Conservation (phyloP, 495 filamentous ascomycete genomes). For the Penicillium steckii region DNA sequence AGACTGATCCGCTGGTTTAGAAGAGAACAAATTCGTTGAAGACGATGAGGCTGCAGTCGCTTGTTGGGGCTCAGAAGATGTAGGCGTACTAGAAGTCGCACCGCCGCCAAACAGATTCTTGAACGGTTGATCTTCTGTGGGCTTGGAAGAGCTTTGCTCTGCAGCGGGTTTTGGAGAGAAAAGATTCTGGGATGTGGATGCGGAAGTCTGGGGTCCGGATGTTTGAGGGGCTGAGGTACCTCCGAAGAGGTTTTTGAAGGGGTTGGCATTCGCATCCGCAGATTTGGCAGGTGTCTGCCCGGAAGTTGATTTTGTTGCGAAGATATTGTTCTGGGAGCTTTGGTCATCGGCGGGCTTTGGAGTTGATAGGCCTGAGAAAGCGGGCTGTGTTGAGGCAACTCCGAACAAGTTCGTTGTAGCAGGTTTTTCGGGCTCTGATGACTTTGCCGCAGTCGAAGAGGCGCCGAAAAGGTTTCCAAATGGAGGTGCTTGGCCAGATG, state of each 20-base stretch:
- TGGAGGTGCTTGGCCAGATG: neutral
- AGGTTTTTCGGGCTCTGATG: neutral
- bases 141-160: too few species aligned
- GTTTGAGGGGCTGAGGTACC: neutral
- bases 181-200: neutral
- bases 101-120: neutral
- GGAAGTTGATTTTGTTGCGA: neutral
- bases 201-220: neutral
- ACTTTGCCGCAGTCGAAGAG: neutral
- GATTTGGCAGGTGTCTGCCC: neutral
- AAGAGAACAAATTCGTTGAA: slow-evolving; percentile 8
- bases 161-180: slow-evolving; percentile 15
- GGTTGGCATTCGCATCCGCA: slow-evolving; percentile 3
- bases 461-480: slow-evolving; percentile 12
- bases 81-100: neutral
- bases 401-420: neutral
- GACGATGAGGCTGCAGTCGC: neutral
- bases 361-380: neutral
- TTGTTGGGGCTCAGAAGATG: slow-evolving; percentile 1
- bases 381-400: neutral
- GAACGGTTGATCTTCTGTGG: neutral
- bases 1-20: slow-evolving; percentile 1
- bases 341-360: neutral
- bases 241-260: slow-evolving; percentile 6
- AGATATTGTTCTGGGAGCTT: slow-evolving; percentile 8